Conservation (phyloP, 345 rosid genomes). For the Psidium guajava region DNA sequence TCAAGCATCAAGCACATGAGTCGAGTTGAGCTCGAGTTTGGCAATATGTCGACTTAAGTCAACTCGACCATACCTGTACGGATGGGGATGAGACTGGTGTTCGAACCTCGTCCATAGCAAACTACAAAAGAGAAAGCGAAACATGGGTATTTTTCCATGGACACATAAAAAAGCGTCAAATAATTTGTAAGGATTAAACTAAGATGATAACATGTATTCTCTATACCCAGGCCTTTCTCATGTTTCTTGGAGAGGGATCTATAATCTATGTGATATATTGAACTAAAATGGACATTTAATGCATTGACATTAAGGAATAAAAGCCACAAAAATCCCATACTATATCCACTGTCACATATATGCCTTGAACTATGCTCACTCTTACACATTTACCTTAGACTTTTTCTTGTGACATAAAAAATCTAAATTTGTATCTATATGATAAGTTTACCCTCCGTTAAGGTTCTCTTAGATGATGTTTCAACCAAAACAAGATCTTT, state of each 20-base stretch:
- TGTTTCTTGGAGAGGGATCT: not conserved
- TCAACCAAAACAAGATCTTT: too few species aligned
- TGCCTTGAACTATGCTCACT: too few species aligned
- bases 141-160: not conserved
- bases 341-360: too few species aligned
- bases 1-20: not conserved
- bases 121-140: not conserved
- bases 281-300: not conserved
- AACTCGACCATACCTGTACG: not conserved
- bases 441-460: too few species aligned
- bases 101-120: not conserved
- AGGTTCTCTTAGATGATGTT: too few species aligned
- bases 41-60: not conserved
- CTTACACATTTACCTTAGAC: too few species aligned
- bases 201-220: not conserved
- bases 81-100: not conserved
- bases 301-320: not conserved
- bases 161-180: not conserved
- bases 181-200: not conserved
- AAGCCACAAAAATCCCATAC: too few species aligned
- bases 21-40: not conserved
- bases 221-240: not conserved
- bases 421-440: too few species aligned
- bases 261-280: not conserved
- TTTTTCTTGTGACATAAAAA: too few species aligned